Percentiles rank a stretch among this genome's conserved stretches.
Conservation (phyloP, 2,329 filamentous ascomycete genomes). For the Penicillium sp. region DNA sequence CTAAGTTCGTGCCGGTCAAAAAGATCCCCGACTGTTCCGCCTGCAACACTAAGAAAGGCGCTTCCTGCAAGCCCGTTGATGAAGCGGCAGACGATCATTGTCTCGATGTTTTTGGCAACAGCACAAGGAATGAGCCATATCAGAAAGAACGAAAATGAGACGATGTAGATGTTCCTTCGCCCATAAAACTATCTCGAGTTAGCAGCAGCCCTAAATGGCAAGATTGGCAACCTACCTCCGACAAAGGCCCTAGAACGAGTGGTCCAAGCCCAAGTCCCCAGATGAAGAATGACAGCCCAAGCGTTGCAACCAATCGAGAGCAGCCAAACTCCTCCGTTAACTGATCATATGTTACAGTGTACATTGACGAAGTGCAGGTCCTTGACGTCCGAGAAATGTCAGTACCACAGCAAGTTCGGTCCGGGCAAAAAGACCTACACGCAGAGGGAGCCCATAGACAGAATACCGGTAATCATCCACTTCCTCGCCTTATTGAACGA, state of each 20-base stretch:
- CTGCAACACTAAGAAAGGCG: slow-evolving; percentile 70
- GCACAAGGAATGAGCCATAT: slow-evolving; percentile 83
- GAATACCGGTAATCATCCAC: slow-evolving; percentile 78
- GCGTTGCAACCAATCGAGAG: slow-evolving; percentile 72
- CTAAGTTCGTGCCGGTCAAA: slow-evolving; percentile 72
- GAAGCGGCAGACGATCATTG: slow-evolving; percentile 78
- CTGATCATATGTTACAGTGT: slow-evolving; percentile 80
- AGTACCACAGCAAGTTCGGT: slow-evolving; percentile 1
- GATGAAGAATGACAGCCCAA: slow-evolving; percentile 68
- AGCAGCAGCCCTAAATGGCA: not conserved
- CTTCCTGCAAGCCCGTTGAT: slow-evolving; percentile 58
- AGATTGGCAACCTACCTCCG: slow-evolving; percentile 51
- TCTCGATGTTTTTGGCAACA: slow-evolving; percentile 79
- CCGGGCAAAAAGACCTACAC: slow-evolving; percentile 67
- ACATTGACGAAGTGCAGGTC: slow-evolving; percentile 85
- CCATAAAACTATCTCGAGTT: slow-evolving; percentile 70
- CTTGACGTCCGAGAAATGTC: slow-evolving; percentile 47
- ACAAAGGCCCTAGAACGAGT: slow-evolving; percentile 66
- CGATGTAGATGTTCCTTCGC: slow-evolving; percentile 77
- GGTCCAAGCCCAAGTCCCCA: slow-evolving; percentile 59
- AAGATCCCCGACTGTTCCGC: slow-evolving; percentile 83
- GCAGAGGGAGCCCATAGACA: slow-evolving; percentile 76
- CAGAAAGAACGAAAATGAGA: slow-evolving; percentile 73
- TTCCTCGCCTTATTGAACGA: slow-evolving; percentile 70
- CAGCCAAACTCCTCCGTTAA: slow-evolving; percentile 75